phyloP scores from a whole-genome alignment of 2,329 filamentous ascomycete genomes.

The Colletotrichum australisinense region DNA sequence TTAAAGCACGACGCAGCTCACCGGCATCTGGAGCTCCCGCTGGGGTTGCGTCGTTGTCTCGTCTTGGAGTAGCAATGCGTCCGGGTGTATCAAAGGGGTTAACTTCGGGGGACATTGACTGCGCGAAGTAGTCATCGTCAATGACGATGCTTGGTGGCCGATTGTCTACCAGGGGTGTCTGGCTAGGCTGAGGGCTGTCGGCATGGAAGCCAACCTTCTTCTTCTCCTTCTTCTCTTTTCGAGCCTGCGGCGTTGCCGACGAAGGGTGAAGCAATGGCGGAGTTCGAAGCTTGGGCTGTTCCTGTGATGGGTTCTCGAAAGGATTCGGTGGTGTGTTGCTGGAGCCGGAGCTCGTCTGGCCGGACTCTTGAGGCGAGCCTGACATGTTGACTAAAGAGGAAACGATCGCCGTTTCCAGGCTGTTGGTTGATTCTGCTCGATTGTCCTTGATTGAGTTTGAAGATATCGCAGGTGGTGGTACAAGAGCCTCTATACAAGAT shows the following conservation, averaged over 20 bases:
- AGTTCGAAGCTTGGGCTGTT: conserved; percentile 18
- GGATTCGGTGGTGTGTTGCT: background rate
- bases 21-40: conserved; percentile 51
- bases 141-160: conserved; percentile 46
- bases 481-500: background rate
- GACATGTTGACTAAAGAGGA: conserved; percentile 21
- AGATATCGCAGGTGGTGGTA: background rate
- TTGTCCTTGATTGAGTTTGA: background rate
- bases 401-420: conserved; percentile 15
- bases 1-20: conserved; percentile 51
- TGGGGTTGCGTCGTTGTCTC: conserved; percentile 33
- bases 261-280: conserved; percentile 22
- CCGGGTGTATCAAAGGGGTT: conserved; percentile 31
- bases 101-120: conserved; percentile 20
- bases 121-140: conserved; percentile 33
- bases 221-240: conserved; percentile 56
- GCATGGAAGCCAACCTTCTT: conserved; percentile 50
- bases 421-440: background rate
- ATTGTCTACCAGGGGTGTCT: background rate
- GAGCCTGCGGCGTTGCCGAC: conserved; percentile 14
- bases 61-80: background rate
- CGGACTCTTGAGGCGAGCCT: conserved; percentile 7
- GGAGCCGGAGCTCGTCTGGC: conserved; percentile 25
- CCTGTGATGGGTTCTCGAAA: conserved; percentile 11
- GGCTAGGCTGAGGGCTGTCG: background rate